Evolutionary conservation across 106 monocot species (phyloP).

Genomic region (Xerophyta viscosa): DNA sequence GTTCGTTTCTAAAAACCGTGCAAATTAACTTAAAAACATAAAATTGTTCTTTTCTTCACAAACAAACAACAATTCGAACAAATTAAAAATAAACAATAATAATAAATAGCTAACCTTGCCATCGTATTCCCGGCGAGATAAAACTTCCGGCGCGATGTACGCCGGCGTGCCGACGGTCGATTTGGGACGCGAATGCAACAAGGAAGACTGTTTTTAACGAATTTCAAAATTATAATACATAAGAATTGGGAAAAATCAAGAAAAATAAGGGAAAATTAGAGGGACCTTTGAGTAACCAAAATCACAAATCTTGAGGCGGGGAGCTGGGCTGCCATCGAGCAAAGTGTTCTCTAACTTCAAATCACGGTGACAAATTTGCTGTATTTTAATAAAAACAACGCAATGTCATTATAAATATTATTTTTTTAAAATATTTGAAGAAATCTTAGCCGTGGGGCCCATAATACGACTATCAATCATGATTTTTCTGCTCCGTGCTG

Average conservation of each 20-base stretch:
- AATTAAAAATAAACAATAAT: background rate
- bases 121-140: constrained; percentile 62
- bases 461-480: too few relatives aligned
- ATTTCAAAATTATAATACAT: background rate
- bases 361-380: constrained; percentile 86
- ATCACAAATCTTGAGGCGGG: constrained; percentile 85
- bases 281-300: constrained; percentile 88
- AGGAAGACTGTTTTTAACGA: constrained; percentile 33
- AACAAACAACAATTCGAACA: background rate
- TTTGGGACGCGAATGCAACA: constrained; percentile 71
- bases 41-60: background rate
- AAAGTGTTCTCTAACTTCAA: constrained; percentile 92
- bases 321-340: constrained; percentile 79
- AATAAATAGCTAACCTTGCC: constrained; percentile 29
- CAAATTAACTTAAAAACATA: too few relatives aligned
- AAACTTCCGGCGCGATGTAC: constrained; percentile 86
- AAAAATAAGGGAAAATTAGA: too few relatives aligned
- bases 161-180: constrained; percentile 89
- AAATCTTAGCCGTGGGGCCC: too few relatives aligned
- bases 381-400: background rate
- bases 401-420: too few relatives aligned
- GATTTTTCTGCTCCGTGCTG: too few relatives aligned
- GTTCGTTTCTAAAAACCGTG: too few relatives aligned
- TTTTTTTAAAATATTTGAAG: too few relatives aligned
- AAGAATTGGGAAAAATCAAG: background rate